These are phyloP conservation scores for Paraphoma sp. DNA, from an alignment of 2,329 filamentous ascomycete species.

Conservation along the genomic window DNA sequence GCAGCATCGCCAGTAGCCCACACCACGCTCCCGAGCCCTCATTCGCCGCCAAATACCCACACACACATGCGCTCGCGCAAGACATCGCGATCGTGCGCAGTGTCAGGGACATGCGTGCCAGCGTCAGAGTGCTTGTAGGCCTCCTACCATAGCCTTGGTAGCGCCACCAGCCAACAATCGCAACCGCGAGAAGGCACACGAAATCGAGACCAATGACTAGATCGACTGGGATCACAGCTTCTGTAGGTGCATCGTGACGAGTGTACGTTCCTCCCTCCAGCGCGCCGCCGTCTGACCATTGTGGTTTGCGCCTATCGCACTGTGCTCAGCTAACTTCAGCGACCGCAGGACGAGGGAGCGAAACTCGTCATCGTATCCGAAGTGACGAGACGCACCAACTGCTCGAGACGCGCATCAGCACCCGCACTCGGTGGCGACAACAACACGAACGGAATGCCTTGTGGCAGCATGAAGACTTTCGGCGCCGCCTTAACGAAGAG, in stretches of 20 bases:
- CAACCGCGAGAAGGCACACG: conserved; percentile 94
- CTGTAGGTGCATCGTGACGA: conserved; percentile 78
- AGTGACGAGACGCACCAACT: conserved; percentile 81
- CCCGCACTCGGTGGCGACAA: no score
- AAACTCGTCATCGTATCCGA: conserved; percentile 92
- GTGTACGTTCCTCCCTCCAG: conserved; percentile 62
- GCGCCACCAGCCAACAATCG: conserved; percentile 57
- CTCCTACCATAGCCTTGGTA: conserved; percentile 47
- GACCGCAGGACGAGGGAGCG: conserved; percentile 75
- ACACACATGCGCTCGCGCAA: no score
- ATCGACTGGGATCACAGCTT: conserved; percentile 97
- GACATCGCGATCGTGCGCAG: no score
- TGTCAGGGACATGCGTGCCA: no score
- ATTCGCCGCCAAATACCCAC: no score
- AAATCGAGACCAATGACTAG: conserved; percentile 98
- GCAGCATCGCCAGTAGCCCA: conserved; percentile 27
- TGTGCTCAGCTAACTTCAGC: conserved; percentile 49
- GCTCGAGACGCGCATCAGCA: conserved; percentile 79
- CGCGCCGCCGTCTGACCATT: conserved; percentile 1
- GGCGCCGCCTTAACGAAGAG: no score
- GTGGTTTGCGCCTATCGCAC: conserved; percentile 6
- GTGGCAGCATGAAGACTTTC: no score
- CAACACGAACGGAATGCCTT: no score
- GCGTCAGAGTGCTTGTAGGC: conserved; percentile 40
- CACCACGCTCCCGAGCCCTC: no score